phyloP scores from a whole-genome alignment of 2,329 filamentous ascomycete species.

The Huntiella omanensis region DNA sequence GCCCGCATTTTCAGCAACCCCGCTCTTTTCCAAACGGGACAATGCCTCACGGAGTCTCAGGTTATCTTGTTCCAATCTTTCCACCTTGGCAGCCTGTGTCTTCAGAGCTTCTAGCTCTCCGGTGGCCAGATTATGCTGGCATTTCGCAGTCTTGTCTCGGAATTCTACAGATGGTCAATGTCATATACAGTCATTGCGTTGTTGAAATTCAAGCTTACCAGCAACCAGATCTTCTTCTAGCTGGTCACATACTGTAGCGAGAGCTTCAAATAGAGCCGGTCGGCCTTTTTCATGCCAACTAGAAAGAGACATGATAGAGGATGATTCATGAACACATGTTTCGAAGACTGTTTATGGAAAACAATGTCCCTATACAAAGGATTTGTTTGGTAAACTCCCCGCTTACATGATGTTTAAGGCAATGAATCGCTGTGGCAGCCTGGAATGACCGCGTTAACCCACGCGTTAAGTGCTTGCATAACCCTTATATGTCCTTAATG shows the following conservation, averaged over 20 bases:
- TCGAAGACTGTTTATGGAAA: background rate
- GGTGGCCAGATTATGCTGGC: constrained; percentile 9
- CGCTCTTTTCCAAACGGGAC: constrained; percentile 14
- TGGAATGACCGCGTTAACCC: too few relatives aligned
- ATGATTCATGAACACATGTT: constrained; percentile 3
- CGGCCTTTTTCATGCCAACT: constrained; percentile 23
- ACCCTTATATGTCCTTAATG: too few relatives aligned
- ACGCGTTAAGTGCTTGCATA: too few relatives aligned
- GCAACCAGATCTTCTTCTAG: constrained; percentile 21
- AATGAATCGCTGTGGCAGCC: too few relatives aligned
- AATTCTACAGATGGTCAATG: constrained; percentile 2
- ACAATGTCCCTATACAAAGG: too few relatives aligned
- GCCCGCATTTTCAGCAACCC: too few relatives aligned
- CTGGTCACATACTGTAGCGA: constrained; percentile 22
- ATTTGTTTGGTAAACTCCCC: too few relatives aligned
- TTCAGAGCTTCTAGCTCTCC: constrained; percentile 21
- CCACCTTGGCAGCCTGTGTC: constrained; percentile 17
- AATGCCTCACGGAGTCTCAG: constrained; percentile 20
- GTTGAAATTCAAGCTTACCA: constrained; percentile 16
- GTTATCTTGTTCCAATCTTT: constrained; percentile 25
- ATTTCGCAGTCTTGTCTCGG: constrained; percentile 14
- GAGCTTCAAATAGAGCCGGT: constrained; percentile 22
- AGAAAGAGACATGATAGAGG: constrained; percentile 16
- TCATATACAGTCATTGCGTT: background rate
- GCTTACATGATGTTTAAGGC: too few relatives aligned